phyloP scores from a whole-genome alignment of 106 monocot genomes.

The Dioscorea zingiberensis region DNA sequence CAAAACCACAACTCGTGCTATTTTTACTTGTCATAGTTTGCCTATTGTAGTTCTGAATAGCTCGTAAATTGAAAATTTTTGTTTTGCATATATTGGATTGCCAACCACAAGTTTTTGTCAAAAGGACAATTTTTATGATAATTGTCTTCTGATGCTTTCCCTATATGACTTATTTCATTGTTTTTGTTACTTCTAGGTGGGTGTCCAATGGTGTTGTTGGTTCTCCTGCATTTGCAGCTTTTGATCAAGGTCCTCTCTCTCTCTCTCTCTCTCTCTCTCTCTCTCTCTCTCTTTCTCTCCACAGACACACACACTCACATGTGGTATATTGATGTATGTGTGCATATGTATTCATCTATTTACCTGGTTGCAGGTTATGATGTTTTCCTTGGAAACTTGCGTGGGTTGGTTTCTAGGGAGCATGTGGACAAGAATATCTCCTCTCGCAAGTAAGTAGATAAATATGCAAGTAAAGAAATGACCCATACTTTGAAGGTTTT shows the following conservation, averaged over 20 bases:
- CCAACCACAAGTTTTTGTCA: neutral
- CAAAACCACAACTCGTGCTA: too few relatives aligned
- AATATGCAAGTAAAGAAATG: too few relatives aligned
- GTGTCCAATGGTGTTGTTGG: conserved; percentile 96
- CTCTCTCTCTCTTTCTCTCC: neutral
- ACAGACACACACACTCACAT: too few relatives aligned
- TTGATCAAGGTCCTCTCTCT: conserved; percentile 74
- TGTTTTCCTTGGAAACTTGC: conserved; percentile 94
- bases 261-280: neutral
- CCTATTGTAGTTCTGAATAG: too few relatives aligned
- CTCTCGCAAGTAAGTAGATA: conserved; percentile 58
- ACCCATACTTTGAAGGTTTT: too few relatives aligned
- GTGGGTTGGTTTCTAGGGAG: conserved; percentile 90
- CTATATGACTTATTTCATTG: neutral
- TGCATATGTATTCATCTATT: neutral
- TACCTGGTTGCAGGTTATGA: conserved; percentile 56
- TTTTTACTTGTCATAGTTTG: too few relatives aligned
- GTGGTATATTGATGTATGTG: neutral
- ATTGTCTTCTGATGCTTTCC: neutral
- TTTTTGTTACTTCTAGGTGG: conserved; percentile 54
- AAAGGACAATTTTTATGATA: neutral
- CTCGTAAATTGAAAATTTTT: too few relatives aligned
- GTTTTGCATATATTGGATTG: too few relatives aligned
- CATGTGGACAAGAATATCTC: conserved; percentile 85
- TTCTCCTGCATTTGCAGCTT: conserved; percentile 98